Conservation (phyloP, 441 rosid genomes). For the Brassica balearica region DNA sequence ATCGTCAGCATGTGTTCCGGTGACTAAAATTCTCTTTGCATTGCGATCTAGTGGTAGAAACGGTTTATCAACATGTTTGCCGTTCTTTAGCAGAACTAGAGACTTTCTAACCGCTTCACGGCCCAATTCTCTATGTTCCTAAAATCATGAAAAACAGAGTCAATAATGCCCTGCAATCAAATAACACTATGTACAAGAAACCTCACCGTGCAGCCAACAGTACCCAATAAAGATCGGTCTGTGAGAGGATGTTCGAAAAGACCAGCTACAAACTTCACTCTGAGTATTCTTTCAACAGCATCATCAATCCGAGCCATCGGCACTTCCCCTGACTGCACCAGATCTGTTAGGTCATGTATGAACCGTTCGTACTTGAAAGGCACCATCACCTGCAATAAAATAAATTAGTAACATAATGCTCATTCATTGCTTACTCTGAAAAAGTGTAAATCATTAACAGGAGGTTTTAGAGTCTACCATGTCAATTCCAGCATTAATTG, state of each 20-base stretch:
- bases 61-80: constrained; percentile 54
- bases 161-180: constrained; percentile 1
- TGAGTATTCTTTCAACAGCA: constrained; percentile 81
- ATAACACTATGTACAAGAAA: background rate
- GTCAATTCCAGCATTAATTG: constrained; percentile 87
- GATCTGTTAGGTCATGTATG: constrained; percentile 53
- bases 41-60: constrained; percentile 76
- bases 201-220: constrained; percentile 79
- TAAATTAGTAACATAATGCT: constrained; percentile 46
- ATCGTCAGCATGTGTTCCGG: constrained; percentile 85
- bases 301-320: constrained; percentile 71
- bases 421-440: constrained; percentile 49
- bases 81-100: constrained; percentile 83
- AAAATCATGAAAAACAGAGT: constrained; percentile 33
- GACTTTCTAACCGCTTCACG: constrained; percentile 92
- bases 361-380: constrained; percentile 62
- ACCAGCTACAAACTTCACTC: constrained; percentile 85
- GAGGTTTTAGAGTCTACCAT: constrained; percentile 53
- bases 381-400: constrained; percentile 80
- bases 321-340: constrained; percentile 76
- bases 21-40: constrained; percentile 70
- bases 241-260: constrained; percentile 81
- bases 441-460: constrained; percentile 23
- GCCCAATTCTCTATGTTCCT: constrained; percentile 81
- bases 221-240: constrained; percentile 61